Evolutionary conservation across 768 basidiomycete species (phyloP).

Genomic region (Phaffia australis): DNA sequence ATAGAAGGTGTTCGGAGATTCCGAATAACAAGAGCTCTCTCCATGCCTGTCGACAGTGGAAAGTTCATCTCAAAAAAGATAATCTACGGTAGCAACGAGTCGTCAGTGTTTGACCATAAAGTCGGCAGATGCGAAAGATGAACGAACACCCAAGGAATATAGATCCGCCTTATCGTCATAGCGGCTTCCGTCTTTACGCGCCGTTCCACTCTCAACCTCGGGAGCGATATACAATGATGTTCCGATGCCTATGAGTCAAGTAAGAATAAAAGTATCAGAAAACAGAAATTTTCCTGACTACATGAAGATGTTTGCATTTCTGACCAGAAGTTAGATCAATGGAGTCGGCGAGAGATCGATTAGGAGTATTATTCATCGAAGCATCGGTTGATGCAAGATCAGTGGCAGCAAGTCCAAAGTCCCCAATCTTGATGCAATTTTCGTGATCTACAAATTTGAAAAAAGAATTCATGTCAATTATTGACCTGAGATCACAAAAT

Average conservation of each 20-base stretch:
- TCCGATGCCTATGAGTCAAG: constrained; percentile 48
- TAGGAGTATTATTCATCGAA: constrained; percentile 29
- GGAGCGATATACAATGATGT: constrained; percentile 88
- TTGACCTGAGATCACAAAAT: not conserved
- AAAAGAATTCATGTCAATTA: not conserved
- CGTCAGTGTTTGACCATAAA: not conserved
- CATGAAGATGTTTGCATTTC: not conserved
- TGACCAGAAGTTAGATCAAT: constrained; percentile 34
- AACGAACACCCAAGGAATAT: constrained; percentile 76
- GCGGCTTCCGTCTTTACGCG: constrained; percentile 35
- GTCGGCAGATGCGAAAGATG: not conserved
- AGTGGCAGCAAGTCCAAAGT: constrained; percentile 60
- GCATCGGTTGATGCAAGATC: constrained; percentile 25
- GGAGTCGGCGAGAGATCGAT: constrained; percentile 27
- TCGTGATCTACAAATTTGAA: constrained; percentile 29
- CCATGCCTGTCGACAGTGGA: constrained; percentile 60
- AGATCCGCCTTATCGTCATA: constrained; percentile 82
- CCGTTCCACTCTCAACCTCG: constrained; percentile 60
- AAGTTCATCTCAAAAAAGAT: constrained; percentile 98
- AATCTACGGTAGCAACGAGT: constrained; percentile 45
- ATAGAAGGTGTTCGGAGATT: constrained; percentile 61
- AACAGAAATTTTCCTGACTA: constrained; percentile 41
- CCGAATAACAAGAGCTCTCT: constrained; percentile 73
- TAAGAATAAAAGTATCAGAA: not conserved
- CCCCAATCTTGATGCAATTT: constrained; percentile 55